A percentile compares a stretch with the other conserved stretches of the same genome.
Conservation (phyloP, 2,329 filamentous ascomycete genomes). For the Penicillium rolfsii region DNA sequence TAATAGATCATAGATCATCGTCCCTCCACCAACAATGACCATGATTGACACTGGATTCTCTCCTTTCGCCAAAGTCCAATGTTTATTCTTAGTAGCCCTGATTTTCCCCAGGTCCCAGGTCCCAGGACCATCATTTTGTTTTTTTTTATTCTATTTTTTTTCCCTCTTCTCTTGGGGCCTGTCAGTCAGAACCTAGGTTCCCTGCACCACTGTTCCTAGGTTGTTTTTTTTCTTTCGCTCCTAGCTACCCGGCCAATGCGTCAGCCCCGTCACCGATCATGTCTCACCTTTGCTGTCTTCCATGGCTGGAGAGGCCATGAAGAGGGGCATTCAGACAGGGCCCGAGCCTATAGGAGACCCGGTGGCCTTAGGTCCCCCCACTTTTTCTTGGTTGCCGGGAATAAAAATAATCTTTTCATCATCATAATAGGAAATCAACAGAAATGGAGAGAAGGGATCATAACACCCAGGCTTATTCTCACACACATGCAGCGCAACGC, state of each 20-base stretch:
- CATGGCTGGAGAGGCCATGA: slow-evolving; percentile 4
- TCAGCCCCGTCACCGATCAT: slow-evolving; percentile 12
- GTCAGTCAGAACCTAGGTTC: slow-evolving; percentile 14
- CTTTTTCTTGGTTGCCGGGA: not conserved
- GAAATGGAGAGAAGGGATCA: not conserved
- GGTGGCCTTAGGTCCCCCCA: not conserved
- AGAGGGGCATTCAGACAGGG: slow-evolving; percentile 1
- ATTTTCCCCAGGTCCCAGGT: not conserved
- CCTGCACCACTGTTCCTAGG: not conserved
- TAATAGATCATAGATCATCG: not conserved
- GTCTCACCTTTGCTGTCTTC: slow-evolving; percentile 10
- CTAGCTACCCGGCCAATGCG: slow-evolving; percentile 10
- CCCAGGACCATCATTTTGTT: no score
- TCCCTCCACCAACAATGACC: not conserved
- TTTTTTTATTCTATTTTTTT: not conserved
- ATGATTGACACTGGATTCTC: not conserved
- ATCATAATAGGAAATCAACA: not conserved
- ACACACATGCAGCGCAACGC: not conserved
- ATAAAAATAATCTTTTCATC: slow-evolving; percentile 4
- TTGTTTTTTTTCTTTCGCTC: not conserved
- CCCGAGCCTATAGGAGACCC: not conserved
- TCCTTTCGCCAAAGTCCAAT: not conserved
- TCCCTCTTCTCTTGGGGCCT: not conserved
- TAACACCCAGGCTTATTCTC: not conserved
- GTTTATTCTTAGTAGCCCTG: slow-evolving; percentile 5